phyloP scores from a whole-genome alignment of 2,329 filamentous ascomycete genomes.

The Colletotrichum paranaense region DNA sequence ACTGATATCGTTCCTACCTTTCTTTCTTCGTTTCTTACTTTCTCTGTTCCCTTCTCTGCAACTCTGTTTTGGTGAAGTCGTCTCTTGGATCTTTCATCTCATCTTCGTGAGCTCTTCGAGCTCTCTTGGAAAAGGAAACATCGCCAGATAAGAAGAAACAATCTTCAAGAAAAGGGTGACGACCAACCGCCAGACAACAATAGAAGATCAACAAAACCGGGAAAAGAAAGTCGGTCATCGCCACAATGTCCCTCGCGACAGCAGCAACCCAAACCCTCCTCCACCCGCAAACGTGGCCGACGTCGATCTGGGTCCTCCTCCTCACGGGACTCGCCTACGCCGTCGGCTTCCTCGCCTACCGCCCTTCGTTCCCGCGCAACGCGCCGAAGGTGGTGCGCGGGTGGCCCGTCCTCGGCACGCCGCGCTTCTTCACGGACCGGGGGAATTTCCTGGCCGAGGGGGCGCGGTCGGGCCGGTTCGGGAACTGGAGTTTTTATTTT shows the following conservation, averaged over 20 bases:
- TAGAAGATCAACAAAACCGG: not conserved
- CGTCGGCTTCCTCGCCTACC: slow-evolving; percentile 28
- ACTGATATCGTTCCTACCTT: not conserved
- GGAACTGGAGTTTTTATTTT: slow-evolving; percentile 61
- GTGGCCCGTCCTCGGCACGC: slow-evolving; percentile 56
- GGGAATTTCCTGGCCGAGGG: slow-evolving; percentile 55
- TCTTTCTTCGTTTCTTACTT: not conserved
- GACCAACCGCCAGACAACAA: not conserved
- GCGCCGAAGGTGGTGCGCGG: slow-evolving; percentile 41
- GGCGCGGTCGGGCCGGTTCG: slow-evolving; percentile 44
- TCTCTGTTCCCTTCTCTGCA: not conserved
- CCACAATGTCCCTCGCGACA: not conserved
- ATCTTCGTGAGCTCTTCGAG: not conserved
- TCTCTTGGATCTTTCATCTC: not conserved
- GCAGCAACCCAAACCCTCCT: slow-evolving; percentile 2
- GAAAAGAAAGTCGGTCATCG: not conserved
- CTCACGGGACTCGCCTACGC: slow-evolving; percentile 29
- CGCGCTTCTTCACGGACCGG: slow-evolving; percentile 58
- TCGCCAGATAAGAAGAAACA: not conserved
- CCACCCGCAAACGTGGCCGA: slow-evolving; percentile 36
- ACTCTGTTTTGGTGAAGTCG: not conserved
- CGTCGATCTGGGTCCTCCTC: slow-evolving; percentile 36
- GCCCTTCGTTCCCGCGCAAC: slow-evolving; percentile 39
- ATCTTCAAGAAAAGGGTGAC: not conserved
- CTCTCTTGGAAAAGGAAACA: no score